Conservation (phyloP, 2,329 filamentous ascomycete species). For the Paraconiothyrium sp. region DNA sequence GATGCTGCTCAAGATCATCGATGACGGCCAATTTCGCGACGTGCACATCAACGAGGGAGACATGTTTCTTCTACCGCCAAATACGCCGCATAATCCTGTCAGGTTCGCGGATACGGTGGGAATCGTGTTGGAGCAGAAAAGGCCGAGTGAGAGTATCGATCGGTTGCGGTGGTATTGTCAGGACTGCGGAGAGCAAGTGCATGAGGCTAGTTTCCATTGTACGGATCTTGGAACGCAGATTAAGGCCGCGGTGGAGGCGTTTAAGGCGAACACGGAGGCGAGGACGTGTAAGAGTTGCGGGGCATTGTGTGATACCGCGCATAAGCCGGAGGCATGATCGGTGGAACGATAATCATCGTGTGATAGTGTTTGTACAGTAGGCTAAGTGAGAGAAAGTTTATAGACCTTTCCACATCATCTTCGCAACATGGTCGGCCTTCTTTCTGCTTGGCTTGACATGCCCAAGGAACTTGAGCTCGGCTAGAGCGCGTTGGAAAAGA, state of each 20-base stretch:
- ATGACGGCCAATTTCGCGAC: slow-evolving; percentile 76
- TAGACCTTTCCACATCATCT: slow-evolving; percentile 82
- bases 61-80: slow-evolving; percentile 91
- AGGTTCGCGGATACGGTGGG: slow-evolving; percentile 95
- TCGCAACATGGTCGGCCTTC: slow-evolving; percentile 91
- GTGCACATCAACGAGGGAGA: slow-evolving; percentile 91
- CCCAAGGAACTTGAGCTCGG: slow-evolving; percentile 85
- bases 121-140: slow-evolving; percentile 86
- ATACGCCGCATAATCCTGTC: slow-evolving; percentile 96
- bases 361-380: slow-evolving; percentile 21
- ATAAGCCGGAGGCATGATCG: slow-evolving; percentile 49
- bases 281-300: slow-evolving; percentile 84
- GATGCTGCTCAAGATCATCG: slow-evolving; percentile 93
- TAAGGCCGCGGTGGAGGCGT: slow-evolving; percentile 86
- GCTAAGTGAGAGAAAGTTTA: slow-evolving; percentile 34
- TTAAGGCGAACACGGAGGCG: slow-evolving; percentile 73
- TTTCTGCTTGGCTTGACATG: slow-evolving; percentile 90
- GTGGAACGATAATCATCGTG: neutral
- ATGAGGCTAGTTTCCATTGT: slow-evolving; percentile 88
- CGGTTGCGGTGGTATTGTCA: slow-evolving; percentile 91
- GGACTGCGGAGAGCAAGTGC: slow-evolving; percentile 74
- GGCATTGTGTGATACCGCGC: slow-evolving; percentile 75
- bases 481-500: slow-evolving; percentile 84
- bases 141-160: slow-evolving; percentile 76
- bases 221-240: slow-evolving; percentile 94